Evolutionary conservation across 495 filamentous ascomycete genomes (phyloP), one percentile per base, ranked within the genome.

Genomic region (Podospora anserina): DNA sequence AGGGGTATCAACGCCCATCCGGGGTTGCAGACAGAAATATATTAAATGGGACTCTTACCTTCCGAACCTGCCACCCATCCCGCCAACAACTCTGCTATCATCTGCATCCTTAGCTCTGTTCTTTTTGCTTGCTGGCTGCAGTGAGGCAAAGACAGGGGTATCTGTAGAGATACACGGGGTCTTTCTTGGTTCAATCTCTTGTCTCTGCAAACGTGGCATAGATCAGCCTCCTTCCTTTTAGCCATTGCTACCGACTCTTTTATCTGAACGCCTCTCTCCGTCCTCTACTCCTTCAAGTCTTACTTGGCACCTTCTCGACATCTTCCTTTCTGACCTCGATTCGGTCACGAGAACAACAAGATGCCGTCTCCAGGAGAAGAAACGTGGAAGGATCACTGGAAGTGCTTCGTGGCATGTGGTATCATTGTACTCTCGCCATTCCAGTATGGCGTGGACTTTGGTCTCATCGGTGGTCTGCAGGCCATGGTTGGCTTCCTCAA

Each of bases 401-500:
- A 74, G 67, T 77, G 75, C 20, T 75, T 82, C 66, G 18, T 78
- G n/a, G 81, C 80, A 61, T 82, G 80, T 71, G 80, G 76, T 64
- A 79, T 82, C 27, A 82, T 82, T 70, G 82, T 81, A 55, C 83
- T 84, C 65, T 82, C 74, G 58, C 84, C 86, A 0, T 89, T 89
- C 70, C 87, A 88, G 71, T 89, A 88, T 80, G 86, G 87, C 11
- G 73, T 88, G 59, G 87, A 89, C 67, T 89, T 88, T 71, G 86
- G 85, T 16, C 77, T 88, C 63, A 86, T 89, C 61, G 86, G 85
- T 11, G 85, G 86, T 66, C 77, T 89, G 18, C 87, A 88, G 70
- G 87, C 86, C 65, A 89, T 88, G 87, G 66, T 79, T 44, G 86
- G 86, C n/a, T 89, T 88, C 72, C 76, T 88, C 62, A 72, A 84